Conservation (phyloP, 2,329 filamentous ascomycete species). For the Lecanicillium sp. region DNA sequence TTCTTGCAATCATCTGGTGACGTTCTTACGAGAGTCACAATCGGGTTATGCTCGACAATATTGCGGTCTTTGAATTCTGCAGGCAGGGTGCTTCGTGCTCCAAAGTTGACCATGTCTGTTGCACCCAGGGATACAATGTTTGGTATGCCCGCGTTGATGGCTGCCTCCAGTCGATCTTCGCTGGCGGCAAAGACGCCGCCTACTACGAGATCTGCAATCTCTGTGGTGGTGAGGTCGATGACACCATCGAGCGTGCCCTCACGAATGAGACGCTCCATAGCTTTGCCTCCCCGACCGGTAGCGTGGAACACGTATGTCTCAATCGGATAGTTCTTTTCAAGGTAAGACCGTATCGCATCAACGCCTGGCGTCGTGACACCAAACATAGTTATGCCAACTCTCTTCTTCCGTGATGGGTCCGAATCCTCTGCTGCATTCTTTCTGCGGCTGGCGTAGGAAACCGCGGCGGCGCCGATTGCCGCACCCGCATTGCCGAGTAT, state of each 20-base stretch:
- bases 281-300: constrained; percentile 58
- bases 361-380: constrained; percentile 64
- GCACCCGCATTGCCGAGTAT: constrained; percentile 57
- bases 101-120: constrained; percentile 59
- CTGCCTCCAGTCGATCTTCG: constrained; percentile 46
- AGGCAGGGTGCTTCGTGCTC: constrained; percentile 46
- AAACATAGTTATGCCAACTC: constrained; percentile 65
- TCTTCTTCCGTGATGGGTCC: constrained; percentile 26
- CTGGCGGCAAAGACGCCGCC: constrained; percentile 58
- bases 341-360: constrained; percentile 41
- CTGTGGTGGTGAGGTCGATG: constrained; percentile 64
- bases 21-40: constrained; percentile 59
- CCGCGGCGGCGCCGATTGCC: constrained; percentile 52
- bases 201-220: constrained; percentile 55
- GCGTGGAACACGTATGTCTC: constrained; percentile 64
- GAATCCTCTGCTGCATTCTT: constrained; percentile 3
- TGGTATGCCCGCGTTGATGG: constrained; percentile 49
- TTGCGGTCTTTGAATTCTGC: constrained; percentile 40
- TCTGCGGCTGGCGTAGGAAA: constrained; percentile 25
- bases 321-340: constrained; percentile 37
- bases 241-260: constrained; percentile 56
- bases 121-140: constrained; percentile 42
- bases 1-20: constrained; percentile 45
- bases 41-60: constrained; percentile 58
- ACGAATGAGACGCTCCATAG: constrained; percentile 58